A percentile compares a stretch with the other conserved stretches of the same genome.
These are phyloP conservation scores for Orbilia brochopaga DNA, from an alignment of 2,329 filamentous ascomycete genomes.

Conservation along the genomic window DNA sequence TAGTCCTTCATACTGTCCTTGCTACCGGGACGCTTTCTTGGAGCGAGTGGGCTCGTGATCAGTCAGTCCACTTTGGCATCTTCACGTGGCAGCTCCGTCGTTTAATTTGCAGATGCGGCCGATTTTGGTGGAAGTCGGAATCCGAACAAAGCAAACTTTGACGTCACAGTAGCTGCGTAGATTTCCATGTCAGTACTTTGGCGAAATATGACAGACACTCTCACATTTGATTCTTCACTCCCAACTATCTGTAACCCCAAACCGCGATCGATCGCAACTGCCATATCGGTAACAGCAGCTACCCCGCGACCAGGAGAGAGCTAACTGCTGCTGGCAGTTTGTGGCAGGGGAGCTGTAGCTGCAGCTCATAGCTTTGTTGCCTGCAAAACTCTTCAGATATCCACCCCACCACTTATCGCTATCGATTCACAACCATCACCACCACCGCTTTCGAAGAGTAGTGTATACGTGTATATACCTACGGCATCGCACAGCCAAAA, in stretches of 20 bases:
- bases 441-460: conserved; percentile 1
- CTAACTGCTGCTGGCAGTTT: not conserved
- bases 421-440: conserved; percentile 14
- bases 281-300: too few relatives aligned
- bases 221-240: too few relatives aligned
- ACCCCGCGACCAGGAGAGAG: not conserved
- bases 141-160: conserved; percentile 14
- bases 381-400: too few relatives aligned
- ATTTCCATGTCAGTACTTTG: too few relatives aligned
- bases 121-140: too few relatives aligned
- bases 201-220: too few relatives aligned
- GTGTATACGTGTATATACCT: not conserved
- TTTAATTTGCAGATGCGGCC: conserved; percentile 10
- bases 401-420: conserved; percentile 25
- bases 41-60: too few relatives aligned
- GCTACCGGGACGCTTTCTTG: conserved; percentile 26
- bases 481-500: conserved; percentile 56
- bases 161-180: conserved; percentile 15
- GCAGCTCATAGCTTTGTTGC: too few relatives aligned
- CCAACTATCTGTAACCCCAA: too few relatives aligned
- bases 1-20: too few relatives aligned
- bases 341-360: too few relatives aligned
- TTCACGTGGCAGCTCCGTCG: conserved; percentile 24
- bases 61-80: not conserved
- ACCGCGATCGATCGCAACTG: too few relatives aligned